Conservation (phyloP, 2,329 filamentous ascomycete genomes). For the Talaromyces funiculosus region DNA sequence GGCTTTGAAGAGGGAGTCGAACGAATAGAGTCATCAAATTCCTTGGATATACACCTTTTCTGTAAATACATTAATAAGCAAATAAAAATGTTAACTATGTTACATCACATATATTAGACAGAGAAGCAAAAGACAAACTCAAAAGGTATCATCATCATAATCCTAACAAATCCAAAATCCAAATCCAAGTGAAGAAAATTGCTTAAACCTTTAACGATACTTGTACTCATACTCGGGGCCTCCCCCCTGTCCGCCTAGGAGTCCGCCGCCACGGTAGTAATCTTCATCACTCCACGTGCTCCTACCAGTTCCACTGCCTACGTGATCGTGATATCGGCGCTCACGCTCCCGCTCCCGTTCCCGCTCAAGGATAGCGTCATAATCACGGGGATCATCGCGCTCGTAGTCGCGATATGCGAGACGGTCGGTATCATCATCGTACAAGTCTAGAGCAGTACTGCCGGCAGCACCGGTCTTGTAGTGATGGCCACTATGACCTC, state of each 20-base stretch:
- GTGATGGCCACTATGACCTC: constrained; percentile 21
- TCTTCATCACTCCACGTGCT: constrained; percentile 32
- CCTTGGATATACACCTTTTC: not conserved
- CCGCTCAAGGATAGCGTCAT: constrained; percentile 24
- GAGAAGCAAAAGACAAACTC: not conserved
- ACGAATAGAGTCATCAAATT: not conserved
- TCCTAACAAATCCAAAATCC: not conserved
- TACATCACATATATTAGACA: not conserved
- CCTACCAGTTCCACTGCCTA: constrained; percentile 17
- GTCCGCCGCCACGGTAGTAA: constrained; percentile 31
- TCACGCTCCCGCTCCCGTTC: constrained; percentile 27
- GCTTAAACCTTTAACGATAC: constrained; percentile 8
- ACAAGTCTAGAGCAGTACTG: not conserved
- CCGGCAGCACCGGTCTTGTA: constrained; percentile 19
- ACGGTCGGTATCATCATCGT: constrained; percentile 17
- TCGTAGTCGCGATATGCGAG: constrained; percentile 26
- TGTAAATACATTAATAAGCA: not conserved
- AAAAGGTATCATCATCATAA: constrained; percentile 11
- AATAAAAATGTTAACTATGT: not conserved
- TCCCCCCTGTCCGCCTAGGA: constrained; percentile 26
- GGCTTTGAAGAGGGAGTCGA: not conserved
- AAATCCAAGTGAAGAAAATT: not conserved
- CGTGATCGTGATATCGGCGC: constrained; percentile 22
- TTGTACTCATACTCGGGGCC: constrained; percentile 20
- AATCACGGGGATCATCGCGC: constrained; percentile 21